Base-by-base conservation (phyloP, 2,329 filamentous ascomycete genomes). In the Fusarium transvaalense region DNA sequence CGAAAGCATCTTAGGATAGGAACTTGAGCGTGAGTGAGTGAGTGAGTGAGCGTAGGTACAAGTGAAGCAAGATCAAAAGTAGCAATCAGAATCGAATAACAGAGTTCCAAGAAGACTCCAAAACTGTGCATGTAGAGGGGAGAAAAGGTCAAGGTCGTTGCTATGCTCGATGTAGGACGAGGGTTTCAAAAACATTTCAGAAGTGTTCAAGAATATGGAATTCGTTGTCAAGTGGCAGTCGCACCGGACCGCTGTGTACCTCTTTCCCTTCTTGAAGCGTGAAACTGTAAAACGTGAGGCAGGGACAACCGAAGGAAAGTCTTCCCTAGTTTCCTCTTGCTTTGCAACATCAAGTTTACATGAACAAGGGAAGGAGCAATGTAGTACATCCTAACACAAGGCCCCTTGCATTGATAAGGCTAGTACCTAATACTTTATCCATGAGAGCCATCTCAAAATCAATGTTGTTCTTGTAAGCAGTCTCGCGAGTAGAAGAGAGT, bases 51-150 rank as follows among this genome's bases (percentile, higher is more conserved):
- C 19, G 10, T 31, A 63, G 45, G 21, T 8, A 35, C 46, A 25
- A 50, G 12, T 34, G 43, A 25, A 47, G 32, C 32, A 50, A 21
- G 19, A 50, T 45, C 21, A 31, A 14, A 17, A 54, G 64, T 35
- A 37, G 39, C 37, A 43, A 29, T 31, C 45, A 58, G 35, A 51
- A 57, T 31, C 17, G 45, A 61, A 61, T 29, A 56, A 60, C 10
- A 56, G 46, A 61, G 67, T 57, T 62, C 67, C 67, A 71, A 71
- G 59, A 70, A 71, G 47, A 54, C 56, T 53, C 67, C 68, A 70
- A 70, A 70, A 70, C 48, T 41, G 56, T 32, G 37, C 45, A 29
- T 17, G 51, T 27, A 37, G 37, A 58, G 43, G 38, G 31, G 56
- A 68, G 54, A 50, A 31, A 51, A 31, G 25, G 50, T 13, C 35